Conservation (phyloP, 371 early-diverging fungal species). For the Mucor saturninus region DNA sequence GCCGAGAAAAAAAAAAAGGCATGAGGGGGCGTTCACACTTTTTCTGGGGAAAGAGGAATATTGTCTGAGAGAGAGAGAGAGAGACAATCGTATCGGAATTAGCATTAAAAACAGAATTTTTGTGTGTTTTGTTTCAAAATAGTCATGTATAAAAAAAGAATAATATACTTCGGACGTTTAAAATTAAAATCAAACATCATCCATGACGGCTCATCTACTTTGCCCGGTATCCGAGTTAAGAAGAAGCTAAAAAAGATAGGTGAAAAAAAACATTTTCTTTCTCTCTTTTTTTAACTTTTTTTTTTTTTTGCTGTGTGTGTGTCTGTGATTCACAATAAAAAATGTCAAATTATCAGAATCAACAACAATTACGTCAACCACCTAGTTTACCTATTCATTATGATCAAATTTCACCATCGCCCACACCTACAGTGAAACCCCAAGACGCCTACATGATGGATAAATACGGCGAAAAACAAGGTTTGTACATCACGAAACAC, state of each 20-base stretch:
- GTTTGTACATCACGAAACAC: neutral
- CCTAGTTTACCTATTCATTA: slow-evolving; percentile 14
- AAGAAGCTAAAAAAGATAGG: slow-evolving; percentile 10
- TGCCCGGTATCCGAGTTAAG: slow-evolving; percentile 23
- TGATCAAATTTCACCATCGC: slow-evolving; percentile 20
- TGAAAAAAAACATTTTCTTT: neutral
- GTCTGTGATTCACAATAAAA: neutral
- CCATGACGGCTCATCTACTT: slow-evolving; percentile 7
- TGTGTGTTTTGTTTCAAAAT: neutral
- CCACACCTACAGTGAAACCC: slow-evolving; percentile 30
- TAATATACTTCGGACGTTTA: neutral
- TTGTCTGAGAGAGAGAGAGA: no score
- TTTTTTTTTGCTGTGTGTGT: neutral
- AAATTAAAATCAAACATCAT: neutral
- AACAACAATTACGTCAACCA: neutral
- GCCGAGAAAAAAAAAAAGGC: no score
- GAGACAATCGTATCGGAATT: no score
- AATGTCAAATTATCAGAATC: neutral
- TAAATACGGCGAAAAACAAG: slow-evolving; percentile 1
- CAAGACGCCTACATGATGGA: neutral
- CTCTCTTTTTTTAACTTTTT: neutral
- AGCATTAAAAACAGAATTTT: no score
- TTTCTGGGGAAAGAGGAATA: no score
- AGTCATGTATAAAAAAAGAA: no score
- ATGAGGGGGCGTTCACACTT: no score